Percentiles rank a stretch among this genome's conserved stretches.
These are phyloP conservation scores for Isatis lusitanica DNA, from an alignment of 441 rosid species.

Conservation along the genomic window DNA sequence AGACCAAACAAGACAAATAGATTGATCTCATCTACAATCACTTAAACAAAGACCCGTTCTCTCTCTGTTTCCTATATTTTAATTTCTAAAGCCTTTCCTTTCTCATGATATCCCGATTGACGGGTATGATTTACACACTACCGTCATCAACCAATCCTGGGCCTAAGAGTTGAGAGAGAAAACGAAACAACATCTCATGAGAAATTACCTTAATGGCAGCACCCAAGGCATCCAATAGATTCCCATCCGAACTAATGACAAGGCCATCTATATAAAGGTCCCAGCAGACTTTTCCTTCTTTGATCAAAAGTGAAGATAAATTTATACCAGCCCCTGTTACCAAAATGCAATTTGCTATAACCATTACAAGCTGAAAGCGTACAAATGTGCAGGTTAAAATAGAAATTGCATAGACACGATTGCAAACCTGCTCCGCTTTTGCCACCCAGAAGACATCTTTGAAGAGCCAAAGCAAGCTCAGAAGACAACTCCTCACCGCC, in stretches of 20 bases:
- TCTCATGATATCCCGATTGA: background rate
- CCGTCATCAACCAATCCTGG: background rate
- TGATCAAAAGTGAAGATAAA: slow-evolving; percentile 66
- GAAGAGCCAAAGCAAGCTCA: slow-evolving; percentile 75
- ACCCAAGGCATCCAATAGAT: slow-evolving; percentile 76
- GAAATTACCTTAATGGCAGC: slow-evolving; percentile 77
- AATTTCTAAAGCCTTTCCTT: background rate
- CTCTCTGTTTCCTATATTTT: background rate
- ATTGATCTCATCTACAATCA: background rate
- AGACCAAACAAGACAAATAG: background rate
- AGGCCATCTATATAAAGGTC: slow-evolving; percentile 88
- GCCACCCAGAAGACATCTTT: slow-evolving; percentile 77
- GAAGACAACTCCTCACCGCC: slow-evolving; percentile 85
- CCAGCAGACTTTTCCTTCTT: slow-evolving; percentile 86
- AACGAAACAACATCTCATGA: background rate
- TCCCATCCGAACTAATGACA: slow-evolving; percentile 82
- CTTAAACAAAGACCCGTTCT: background rate
- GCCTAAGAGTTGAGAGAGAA: background rate
- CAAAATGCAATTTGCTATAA: slow-evolving; percentile 10
- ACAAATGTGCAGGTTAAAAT: background rate
- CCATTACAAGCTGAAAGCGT: slow-evolving; percentile 5
- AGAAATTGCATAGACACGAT: background rate
- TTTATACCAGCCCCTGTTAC: slow-evolving; percentile 78
- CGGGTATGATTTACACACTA: slow-evolving; percentile 1
- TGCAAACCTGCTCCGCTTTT: slow-evolving; percentile 79